Percentiles rank a stretch among this genome's conserved stretches.
Evolutionary conservation across 2,329 filamentous ascomycete genomes (phyloP).

Genomic region (Sporothrix humicola): DNA sequence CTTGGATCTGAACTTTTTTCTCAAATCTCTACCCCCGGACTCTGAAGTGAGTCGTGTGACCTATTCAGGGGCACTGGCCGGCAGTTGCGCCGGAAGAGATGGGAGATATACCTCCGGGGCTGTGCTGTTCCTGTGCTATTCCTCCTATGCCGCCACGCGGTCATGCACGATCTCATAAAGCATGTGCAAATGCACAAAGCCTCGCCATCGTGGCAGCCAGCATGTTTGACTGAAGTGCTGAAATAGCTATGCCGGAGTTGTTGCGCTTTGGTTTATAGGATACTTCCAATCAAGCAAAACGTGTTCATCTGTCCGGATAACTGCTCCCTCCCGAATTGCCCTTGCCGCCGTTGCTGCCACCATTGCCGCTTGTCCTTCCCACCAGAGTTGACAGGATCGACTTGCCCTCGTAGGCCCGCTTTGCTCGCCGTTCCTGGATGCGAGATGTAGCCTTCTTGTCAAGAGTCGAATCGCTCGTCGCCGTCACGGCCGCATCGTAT

Average conservation of each 20-base stretch:
- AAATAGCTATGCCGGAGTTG: no score
- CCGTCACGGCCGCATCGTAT: background rate
- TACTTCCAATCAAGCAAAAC: no score
- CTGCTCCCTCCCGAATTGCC: background rate
- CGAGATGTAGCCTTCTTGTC: constrained; percentile 1
- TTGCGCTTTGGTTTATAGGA: background rate
- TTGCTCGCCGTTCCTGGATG: constrained; percentile 32
- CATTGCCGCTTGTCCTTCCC: background rate
- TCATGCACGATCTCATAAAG: background rate
- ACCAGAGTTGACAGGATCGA: constrained; percentile 26
- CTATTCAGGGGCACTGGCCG: background rate
- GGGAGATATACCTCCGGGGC: background rate
- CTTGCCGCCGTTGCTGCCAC: background rate
- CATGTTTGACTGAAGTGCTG: no score
- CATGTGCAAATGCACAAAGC: no score
- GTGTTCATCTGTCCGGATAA: background rate
- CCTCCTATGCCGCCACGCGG: background rate
- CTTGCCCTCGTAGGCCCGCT: constrained; percentile 12
- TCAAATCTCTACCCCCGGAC: background rate
- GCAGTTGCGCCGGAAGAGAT: background rate
- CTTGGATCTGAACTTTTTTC: background rate
- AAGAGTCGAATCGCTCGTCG: background rate
- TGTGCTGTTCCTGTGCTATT: background rate
- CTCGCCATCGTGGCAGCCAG: no score
- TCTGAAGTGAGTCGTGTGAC: background rate